A percentile compares a stretch with the other conserved stretches of the same genome.
phyloP scores from a whole-genome alignment of 345 rosid species.

The Populus pruinosa region DNA sequence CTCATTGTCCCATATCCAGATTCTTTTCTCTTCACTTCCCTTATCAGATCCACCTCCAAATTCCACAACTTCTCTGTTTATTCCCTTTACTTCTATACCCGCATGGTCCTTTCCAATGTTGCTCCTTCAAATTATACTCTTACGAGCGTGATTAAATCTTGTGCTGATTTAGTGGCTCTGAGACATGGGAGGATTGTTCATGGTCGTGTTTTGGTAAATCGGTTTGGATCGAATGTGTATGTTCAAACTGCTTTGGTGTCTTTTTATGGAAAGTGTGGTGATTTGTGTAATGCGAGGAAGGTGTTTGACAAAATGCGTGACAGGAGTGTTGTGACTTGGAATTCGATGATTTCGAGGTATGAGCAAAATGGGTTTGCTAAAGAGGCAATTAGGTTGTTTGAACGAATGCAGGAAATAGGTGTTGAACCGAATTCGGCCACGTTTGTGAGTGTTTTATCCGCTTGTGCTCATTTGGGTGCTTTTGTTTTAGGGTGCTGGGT shows the following conservation, averaged over 20 bases:
- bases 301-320: constrained; percentile 70
- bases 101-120: constrained; percentile 44
- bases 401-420: constrained; percentile 46
- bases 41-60: constrained; percentile 61
- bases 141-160: constrained; percentile 67
- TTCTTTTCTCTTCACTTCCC: constrained; percentile 59
- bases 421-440: constrained; percentile 62
- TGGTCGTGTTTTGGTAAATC: constrained; percentile 48
- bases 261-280: constrained; percentile 47
- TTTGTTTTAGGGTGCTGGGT: constrained; percentile 62
- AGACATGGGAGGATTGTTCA: constrained; percentile 54
- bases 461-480: constrained; percentile 74
- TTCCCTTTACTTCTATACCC: constrained; percentile 53
- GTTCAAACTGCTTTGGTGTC: constrained; percentile 67
- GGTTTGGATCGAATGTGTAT: constrained; percentile 56
- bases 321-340: constrained; percentile 70
- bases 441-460: constrained; percentile 58
- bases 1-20: constrained; percentile 58
- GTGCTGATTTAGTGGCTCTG: constrained; percentile 51
- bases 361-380: constrained; percentile 70
- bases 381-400: constrained; percentile 56
- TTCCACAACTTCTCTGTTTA: constrained; percentile 30
- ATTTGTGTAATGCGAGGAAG: constrained; percentile 43
- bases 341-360: constrained; percentile 71
- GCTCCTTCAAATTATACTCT: constrained; percentile 62